These are phyloP conservation scores for Komagataea norvegica DNA, from an alignment of 1,139 yeast genomes.

Conservation along the genomic window DNA sequence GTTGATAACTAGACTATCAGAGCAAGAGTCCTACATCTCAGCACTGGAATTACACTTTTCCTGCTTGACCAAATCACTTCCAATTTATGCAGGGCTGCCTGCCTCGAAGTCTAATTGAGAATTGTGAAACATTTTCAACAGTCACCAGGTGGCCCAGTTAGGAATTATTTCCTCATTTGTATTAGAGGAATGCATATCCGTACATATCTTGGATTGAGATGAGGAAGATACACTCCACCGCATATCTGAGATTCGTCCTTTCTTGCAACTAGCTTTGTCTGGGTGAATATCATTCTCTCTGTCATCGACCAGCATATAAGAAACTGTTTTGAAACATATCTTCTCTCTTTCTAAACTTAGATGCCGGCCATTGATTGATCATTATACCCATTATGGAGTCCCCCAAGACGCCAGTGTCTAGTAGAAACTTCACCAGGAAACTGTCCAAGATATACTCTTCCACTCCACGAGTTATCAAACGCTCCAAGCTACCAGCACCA, in stretches of 20 bases:
- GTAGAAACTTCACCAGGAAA: conserved; percentile 1
- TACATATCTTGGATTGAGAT: not conserved
- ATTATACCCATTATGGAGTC: conserved; percentile 1
- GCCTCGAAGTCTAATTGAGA: not conserved
- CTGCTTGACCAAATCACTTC: too few species aligned
- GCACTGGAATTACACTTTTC: too few species aligned
- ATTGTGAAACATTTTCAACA: too few species aligned
- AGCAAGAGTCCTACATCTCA: too few species aligned
- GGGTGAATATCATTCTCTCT: too few species aligned
- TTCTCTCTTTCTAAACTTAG: too few species aligned
- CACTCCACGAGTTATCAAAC: conserved; percentile 18
- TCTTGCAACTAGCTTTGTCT: too few species aligned
- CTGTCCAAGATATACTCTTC: conserved; percentile 9
- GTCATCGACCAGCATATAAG: too few species aligned
- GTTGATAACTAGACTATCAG: too few species aligned
- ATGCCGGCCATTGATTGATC: not conserved
- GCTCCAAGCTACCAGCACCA: conserved; percentile 24
- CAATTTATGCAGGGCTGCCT: too few species aligned
- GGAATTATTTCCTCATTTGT: conserved; percentile 4
- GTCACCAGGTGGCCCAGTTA: too few species aligned
- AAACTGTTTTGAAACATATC: too few species aligned
- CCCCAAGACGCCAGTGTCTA: conserved; percentile 7
- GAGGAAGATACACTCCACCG: not conserved
- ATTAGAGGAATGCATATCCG: not conserved
- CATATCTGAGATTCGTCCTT: not conserved